A percentile compares a stretch with the other conserved stretches of the same genome.
Evolutionary conservation across 148 eudicot genomes (phyloP).

Genomic region (Rhododendron molle): DNA sequence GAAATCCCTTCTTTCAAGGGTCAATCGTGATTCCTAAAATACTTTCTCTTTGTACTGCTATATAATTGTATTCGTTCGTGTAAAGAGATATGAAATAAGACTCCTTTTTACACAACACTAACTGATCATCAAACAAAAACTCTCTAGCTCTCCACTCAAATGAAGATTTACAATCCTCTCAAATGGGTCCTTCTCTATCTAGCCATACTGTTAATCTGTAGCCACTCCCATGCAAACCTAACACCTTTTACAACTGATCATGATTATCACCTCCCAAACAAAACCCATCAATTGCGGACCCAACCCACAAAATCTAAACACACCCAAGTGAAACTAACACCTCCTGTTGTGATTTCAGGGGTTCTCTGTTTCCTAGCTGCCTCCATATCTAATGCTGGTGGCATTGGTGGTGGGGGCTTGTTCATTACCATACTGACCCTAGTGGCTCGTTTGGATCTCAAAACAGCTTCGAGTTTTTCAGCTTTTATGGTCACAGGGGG

Average conservation of each 20-base stretch:
- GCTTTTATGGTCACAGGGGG: slow-evolving; percentile 69
- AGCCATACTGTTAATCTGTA: slow-evolving; percentile 8
- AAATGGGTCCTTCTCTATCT: slow-evolving; percentile 12
- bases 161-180: slow-evolving; percentile 1
- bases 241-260: slow-evolving; percentile 2
- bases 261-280: slow-evolving; percentile 7
- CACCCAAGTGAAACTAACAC: slow-evolving; percentile 3
- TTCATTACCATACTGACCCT: slow-evolving; percentile 47
- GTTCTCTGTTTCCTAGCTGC: slow-evolving; percentile 45
- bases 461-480: slow-evolving; percentile 44
- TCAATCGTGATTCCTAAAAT: no score
- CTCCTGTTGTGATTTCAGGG: slow-evolving; percentile 23
- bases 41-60: no score
- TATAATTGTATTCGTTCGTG: no score
- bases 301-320: not conserved
- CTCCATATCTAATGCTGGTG: slow-evolving; percentile 58
- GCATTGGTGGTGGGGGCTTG: slow-evolving; percentile 62
- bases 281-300: not conserved
- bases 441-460: slow-evolving; percentile 47
- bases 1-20: no score
- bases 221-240: slow-evolving; percentile 16
- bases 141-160: not conserved
- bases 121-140: not conserved
- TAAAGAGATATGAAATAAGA: no score
- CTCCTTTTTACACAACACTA: not conserved